A percentile compares a stretch with the other conserved stretches of the same genome.
Conservation (phyloP, 176 grass and related monocot genomes). For the Stipa capillata region DNA sequence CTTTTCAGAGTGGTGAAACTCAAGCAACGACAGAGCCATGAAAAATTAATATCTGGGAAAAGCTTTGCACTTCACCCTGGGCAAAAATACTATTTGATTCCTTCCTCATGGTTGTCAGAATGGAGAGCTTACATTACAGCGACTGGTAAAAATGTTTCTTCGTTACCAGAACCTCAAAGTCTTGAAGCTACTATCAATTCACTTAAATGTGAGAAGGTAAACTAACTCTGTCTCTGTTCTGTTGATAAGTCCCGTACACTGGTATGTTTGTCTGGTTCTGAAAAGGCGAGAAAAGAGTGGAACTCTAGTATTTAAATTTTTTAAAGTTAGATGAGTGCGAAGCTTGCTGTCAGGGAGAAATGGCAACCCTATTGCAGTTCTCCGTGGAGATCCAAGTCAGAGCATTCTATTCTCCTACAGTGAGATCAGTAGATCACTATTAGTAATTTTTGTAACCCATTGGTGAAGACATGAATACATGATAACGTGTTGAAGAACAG, state of each 20-base stretch:
- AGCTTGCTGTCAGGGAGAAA: background rate
- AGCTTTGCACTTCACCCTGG: slow-evolving; percentile 47
- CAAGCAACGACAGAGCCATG: slow-evolving; percentile 79
- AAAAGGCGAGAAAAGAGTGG: background rate
- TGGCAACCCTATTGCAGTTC: background rate
- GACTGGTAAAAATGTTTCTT: slow-evolving; percentile 91
- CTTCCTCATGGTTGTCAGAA: slow-evolving; percentile 79
- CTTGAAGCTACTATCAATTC: slow-evolving; percentile 59
- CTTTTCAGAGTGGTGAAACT: slow-evolving; percentile 67
- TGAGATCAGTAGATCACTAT: background rate
- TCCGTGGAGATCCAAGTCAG: background rate
- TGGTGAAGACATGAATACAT: background rate
- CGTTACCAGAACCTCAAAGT: slow-evolving; percentile 57
- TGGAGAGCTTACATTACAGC: slow-evolving; percentile 88
- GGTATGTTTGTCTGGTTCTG: background rate
- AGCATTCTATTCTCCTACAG: background rate
- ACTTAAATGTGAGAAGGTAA: slow-evolving; percentile 92
- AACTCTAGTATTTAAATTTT: slow-evolving; percentile 13
- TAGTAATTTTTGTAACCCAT: slow-evolving; percentile 4
- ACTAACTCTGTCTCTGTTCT: slow-evolving; percentile 3
- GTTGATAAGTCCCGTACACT: background rate
- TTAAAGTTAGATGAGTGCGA: background rate
- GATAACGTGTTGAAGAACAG: background rate
- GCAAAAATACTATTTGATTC: slow-evolving; percentile 79
- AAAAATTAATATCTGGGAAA: slow-evolving; percentile 81